Base-by-base conservation (phyloP, 805 yeast species). In the Wickerhamiella azymoides region DNA sequence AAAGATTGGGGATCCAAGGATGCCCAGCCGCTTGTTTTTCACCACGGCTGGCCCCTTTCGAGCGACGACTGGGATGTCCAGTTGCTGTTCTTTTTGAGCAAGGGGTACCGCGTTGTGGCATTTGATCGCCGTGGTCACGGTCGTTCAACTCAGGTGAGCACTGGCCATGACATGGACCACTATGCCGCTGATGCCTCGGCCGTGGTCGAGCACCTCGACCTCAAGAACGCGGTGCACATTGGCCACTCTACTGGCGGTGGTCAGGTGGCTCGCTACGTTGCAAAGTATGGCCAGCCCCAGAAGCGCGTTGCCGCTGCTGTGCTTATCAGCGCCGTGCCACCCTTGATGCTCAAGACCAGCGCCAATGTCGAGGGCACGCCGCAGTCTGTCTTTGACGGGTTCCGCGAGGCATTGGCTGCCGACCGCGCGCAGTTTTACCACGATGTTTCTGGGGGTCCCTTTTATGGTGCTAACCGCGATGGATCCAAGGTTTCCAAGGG, bases 391-490 rank as follows among this genome's bases (percentile, higher is more conserved):
- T 38, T 39, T 25, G 47, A 44, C 19, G 39, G 17, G 6, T 37
- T 39, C 39, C 42, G 40, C 16, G 14, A 10, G 10, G 13, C 13
- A 8, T 8, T 39, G 17, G 35, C 39, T 13, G 37, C 33, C 4
- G 25, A 44, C 36, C 47, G 43, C 25, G 37, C 43, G 2, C 27
- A 33, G 19, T 39, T 38, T 35, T 44, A 32, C 19, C 30, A 9
- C 17, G 43, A 39, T 17, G 41, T 44, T 10, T 30, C 47, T n/a
- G 9, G 25, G 3, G 19, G 33, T 13, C 35, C 39, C 1, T 44
- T 44, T 18, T 38, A 44, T 65, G 3, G 73, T 58, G 52, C 72
- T 73, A 42, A 46, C 35, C 46, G 49, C 10, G 40, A 14, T 5
- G 46, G 46, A 3, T 42, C 26, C 21, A 28, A 30, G 21, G 27